Evolutionary conservation across 1,284 basidiomycete genomes (phyloP), one percentile per base, ranked within the genome.

Genomic region (Ceratorhiza oryzae-sativae): DNA sequence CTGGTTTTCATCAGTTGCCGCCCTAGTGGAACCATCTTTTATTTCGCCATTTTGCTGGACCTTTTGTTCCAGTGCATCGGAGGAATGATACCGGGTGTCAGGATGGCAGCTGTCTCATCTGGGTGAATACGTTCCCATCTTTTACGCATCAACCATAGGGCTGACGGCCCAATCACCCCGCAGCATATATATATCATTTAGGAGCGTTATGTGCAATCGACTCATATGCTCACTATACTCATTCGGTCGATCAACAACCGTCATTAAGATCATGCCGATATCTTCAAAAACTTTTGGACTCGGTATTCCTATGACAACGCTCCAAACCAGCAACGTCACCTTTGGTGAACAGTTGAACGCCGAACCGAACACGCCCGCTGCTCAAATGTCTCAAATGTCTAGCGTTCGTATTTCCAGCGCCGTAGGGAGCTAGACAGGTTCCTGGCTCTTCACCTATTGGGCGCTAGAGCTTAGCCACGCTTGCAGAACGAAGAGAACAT

Each of bases 201-300:
- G 34, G 3, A 67, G 63, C 39, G 48, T 67, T 12, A 51, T 67
- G 34, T 67, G 63, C n/a, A 67, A 27, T 42, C 46, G 63, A 1
- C 49, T 67, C 12, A 67, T 67, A 20, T 53, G 32, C n/a, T 67
- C 63, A 10, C 49, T 67, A 13, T 45, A 67, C 25, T 32, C 34
- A 9, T 36, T 67, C 13, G n/a, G 30, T 3, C 27, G 51, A 5
- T 34, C 51, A 15, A 18, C 51, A 8, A 34, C 51, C 30, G 18
- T 13, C 20, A 30, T 27, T 15, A 39, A 18, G 25, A 2, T 34
- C 3, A 32, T 32, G 9, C 51, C 15, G 18, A 32, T 32, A 3
- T 32, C 55, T 5, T 20, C 25, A 12, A 34, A 13, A 10, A 39
- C 34, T 20, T 39, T 58, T 23, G 55, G 55, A 12, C n/a, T 39